Evolutionary conservation across 2,329 filamentous ascomycete genomes (phyloP).

Genomic region (Colletotrichum camelliae): DNA sequence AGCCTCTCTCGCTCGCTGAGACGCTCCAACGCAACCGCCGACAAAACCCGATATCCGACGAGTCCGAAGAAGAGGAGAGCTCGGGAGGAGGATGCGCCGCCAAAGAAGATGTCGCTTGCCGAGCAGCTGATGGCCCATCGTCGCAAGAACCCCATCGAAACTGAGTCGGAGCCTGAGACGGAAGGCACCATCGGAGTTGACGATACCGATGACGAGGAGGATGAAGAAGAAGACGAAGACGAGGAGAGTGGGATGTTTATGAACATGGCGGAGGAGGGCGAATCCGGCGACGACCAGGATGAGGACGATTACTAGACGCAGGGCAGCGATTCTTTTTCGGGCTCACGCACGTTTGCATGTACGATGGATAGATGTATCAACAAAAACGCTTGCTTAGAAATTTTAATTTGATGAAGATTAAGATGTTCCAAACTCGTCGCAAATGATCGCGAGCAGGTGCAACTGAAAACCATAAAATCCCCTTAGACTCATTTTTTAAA

Average conservation of each 20-base stretch:
- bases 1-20: not conserved
- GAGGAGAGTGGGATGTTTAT: constrained; percentile 30
- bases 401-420: not conserved
- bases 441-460: not conserved
- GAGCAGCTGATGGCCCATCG: constrained; percentile 27
- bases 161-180: constrained; percentile 24
- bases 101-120: constrained; percentile 24
- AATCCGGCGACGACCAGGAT: not conserved
- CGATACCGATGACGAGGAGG: constrained; percentile 12
- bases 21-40: constrained; percentile 8
- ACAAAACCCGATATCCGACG: constrained; percentile 4
- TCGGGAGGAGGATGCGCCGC: constrained; percentile 8
- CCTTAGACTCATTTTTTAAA: accelerated
- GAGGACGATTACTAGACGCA: not conserved
- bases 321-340: not conserved
- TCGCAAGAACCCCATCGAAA: constrained; percentile 21
- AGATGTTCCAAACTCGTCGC: accelerated
- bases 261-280: constrained; percentile 36
- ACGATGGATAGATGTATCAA: not conserved
- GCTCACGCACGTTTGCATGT: not conserved
- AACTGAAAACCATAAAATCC: accelerated
- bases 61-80: not conserved
- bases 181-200: constrained; percentile 26
- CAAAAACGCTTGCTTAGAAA: not conserved
- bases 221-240: constrained; percentile 26